Base-by-base conservation (phyloP, 2,329 filamentous ascomycete genomes). In the Onygenales sp. region DNA sequence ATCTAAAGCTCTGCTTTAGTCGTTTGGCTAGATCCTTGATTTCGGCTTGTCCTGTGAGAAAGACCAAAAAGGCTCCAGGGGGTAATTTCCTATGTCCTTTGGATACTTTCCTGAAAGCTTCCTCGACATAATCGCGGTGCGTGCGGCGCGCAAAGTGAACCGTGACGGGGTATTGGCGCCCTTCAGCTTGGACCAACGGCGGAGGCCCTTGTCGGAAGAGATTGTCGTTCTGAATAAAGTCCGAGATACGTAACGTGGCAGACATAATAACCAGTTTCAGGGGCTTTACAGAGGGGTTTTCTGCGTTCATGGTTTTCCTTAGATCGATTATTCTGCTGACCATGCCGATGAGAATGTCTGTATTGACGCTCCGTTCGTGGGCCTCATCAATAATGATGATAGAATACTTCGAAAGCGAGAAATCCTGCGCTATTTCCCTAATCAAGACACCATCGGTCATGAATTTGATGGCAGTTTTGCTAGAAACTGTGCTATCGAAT, bases 181-280 rank as follows among this genome's bases (percentile, higher is more conserved):
- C 94, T 67, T 97, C 91, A 0, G 91, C 87, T 66, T 95, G 83
- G 1, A 98, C 78, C 1, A 97, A 80, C 0, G 91, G 92, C 0
- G 93, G 93, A 2, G 87, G 79, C 0, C 75, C 75, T 43, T 75
- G 78, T 3, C 84, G 75, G 69, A 98, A 98, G 0, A 98, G 76
- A 13, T 79, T 84, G 7, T 81, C 74, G 64, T 98, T 97, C 64
- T 89, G 81, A 0, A 89, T 89, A 61, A 98, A 87, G 64, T 97
- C 92, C 10, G 89, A 87, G 45, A 97, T 88, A 55, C 90, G 80
- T 36, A 98, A 76, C 2, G 93, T 98, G 43, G 93, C 93, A 55
- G 92, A 97, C 94, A 98, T 98, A 71, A 98, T 95, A 55, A 98
- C 82, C 7, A 98, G 78, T 71, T 97, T 98, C 51, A 98, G 72